Base-by-base conservation (phyloP, 345 rosid genomes). In the Bretschneidera sinensis region DNA sequence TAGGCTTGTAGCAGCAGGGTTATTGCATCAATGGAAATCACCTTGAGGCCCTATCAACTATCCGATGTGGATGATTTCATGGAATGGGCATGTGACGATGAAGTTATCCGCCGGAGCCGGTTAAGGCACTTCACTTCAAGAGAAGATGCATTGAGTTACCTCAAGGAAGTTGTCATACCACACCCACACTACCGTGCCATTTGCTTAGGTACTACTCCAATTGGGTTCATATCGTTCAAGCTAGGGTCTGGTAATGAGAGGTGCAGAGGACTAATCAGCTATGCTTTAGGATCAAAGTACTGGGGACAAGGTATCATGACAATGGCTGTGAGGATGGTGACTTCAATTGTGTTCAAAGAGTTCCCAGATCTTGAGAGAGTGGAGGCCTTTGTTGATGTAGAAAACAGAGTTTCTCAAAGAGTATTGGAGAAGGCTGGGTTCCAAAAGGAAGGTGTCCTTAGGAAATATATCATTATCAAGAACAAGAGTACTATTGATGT, bases 351-450 rank as follows among this genome's bases (percentile, higher is more conserved):
- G 15, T 74, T 74, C 21, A 0, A 28, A 1, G 76, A 74, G 54
- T 49, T 58, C 58, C 69, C n/a, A n/a, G n/a, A n/a, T n/a, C n/a
- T n/a, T n/a, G n/a, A n/a, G 48, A 78, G 96, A 74, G 9, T 86
- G 15, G 77, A 84, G 48, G 96, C 91, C 47, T 61, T 79, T 21
- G 86, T 80, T 15, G 87, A 77, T 35, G 68, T 65, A 19, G 86
- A 86, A 49, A 81, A 89, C 16, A 60, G 17, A 14, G 80, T 76
- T 16, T 89, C 88, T 28, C 88, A 81, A 28, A 81, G 78, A 62
- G 83, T 86, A 7, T 33, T 80, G 53, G 86, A 80, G 71, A 89
- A 89, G 57, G 83, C 59, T 57, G 91, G 94, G 57, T 83, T 84
- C 45, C 10, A 24, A 60, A 78, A 72, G 62, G 88, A 89, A 66